Conservation (phyloP, 2,329 filamentous ascomycete genomes). For the Coleophoma crateriformis region DNA sequence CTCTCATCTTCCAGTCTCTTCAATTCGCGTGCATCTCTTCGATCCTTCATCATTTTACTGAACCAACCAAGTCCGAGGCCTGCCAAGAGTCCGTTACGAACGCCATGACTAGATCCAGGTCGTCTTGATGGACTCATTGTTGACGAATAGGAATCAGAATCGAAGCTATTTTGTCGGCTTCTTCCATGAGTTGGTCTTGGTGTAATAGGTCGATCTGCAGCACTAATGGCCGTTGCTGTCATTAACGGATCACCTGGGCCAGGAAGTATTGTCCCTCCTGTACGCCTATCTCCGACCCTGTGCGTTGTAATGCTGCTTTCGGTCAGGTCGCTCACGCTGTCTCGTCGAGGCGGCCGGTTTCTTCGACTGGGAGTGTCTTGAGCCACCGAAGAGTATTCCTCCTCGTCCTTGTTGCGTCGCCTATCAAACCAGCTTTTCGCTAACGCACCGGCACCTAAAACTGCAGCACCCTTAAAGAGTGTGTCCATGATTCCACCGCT, state of each 20-base stretch:
- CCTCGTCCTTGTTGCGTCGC: conserved; percentile 39
- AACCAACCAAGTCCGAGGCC: conserved; percentile 65
- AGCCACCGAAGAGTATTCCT: conserved; percentile 58
- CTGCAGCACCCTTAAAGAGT: conserved; percentile 53
- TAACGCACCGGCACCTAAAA: conserved; percentile 57
- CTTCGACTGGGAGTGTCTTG: conserved; percentile 53
- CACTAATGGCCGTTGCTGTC: conserved; percentile 41
- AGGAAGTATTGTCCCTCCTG: conserved; percentile 36
- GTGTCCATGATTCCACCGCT: conserved; percentile 55
- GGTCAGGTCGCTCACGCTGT: conserved; percentile 34
- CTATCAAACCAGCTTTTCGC: conserved; percentile 53
- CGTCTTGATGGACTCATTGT: conserved; percentile 52
- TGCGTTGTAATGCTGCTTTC: conserved; percentile 30
- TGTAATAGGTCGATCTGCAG: conserved; percentile 31
- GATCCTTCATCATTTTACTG: conserved; percentile 57
- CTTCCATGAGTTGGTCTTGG: conserved; percentile 36
- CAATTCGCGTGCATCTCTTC: conserved; percentile 48
- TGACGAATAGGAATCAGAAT: conserved; percentile 55
- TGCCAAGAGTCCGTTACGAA: conserved; percentile 44
- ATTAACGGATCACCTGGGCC: conserved; percentile 37
- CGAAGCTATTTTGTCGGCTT: conserved; percentile 34
- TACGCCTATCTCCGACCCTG: conserved; percentile 24
- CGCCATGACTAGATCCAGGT: conserved; percentile 37
- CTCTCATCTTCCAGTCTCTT: conserved; percentile 44
- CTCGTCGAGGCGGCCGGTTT: conserved; percentile 27